Conservation (phyloP, 2,329 filamentous ascomycete species). For the Allantophomopsis lycopodina region DNA sequence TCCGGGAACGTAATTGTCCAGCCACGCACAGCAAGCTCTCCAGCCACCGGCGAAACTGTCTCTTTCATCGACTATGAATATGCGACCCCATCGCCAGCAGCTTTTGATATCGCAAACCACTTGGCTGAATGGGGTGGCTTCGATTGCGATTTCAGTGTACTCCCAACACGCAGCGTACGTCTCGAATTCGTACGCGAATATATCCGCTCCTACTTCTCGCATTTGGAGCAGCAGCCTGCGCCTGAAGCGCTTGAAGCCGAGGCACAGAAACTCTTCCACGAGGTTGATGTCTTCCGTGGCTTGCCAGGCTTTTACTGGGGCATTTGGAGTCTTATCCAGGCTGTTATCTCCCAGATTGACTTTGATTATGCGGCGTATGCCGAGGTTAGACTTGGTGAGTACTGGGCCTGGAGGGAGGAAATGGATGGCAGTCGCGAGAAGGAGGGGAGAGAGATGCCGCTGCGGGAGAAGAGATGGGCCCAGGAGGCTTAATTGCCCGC, state of each 20-base stretch:
- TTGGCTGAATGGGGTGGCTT: constrained; percentile 98
- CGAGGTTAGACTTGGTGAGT: constrained; percentile 74
- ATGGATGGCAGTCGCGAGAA: constrained; percentile 43
- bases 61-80: constrained; percentile 99
- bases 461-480: constrained; percentile 69
- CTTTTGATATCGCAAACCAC: constrained; percentile 95
- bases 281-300: constrained; percentile 80
- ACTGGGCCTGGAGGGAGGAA: constrained; percentile 82
- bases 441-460: constrained; percentile 44
- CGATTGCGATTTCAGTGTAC: constrained; percentile 75
- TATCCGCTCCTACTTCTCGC: constrained; percentile 55
- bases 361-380: constrained; percentile 95
- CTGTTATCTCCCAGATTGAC: constrained; percentile 85
- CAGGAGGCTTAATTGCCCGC: constrained; percentile 9
- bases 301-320: constrained; percentile 87
- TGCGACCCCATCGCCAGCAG: constrained; percentile 81
- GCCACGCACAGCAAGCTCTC: constrained; percentile 24
- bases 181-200: constrained; percentile 76
- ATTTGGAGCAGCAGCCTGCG: constrained; percentile 25
- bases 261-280: constrained; percentile 53
- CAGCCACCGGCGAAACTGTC: constrained; percentile 36
- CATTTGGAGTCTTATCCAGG: constrained; percentile 91
- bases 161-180: constrained; percentile 68
- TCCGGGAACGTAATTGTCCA: constrained; percentile 91
- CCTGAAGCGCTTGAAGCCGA: constrained; percentile 42